phyloP scores from a whole-genome alignment of 768 basidiomycete genomes.

The Mycena haematopus region DNA sequence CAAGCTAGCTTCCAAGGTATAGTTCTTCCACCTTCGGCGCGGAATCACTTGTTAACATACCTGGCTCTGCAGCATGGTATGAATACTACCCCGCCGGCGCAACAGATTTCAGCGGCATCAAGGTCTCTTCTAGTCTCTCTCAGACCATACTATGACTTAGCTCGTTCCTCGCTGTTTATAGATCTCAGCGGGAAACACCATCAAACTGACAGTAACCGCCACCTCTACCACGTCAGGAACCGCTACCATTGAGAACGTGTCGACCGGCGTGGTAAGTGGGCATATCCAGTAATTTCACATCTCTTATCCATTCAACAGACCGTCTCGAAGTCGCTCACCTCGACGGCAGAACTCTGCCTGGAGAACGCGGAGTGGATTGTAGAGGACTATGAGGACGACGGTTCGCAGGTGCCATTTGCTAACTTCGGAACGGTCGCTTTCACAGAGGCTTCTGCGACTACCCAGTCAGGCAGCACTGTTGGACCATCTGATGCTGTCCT shows the following conservation, averaged over 20 bases:
- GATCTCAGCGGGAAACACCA: slow-evolving; percentile 27
- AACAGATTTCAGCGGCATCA: slow-evolving; percentile 41
- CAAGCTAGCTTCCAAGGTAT: slow-evolving; percentile 38
- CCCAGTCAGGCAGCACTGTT: slow-evolving; percentile 32
- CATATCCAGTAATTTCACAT: neutral
- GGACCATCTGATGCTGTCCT: slow-evolving; percentile 37
- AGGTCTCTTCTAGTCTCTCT: too few relatives aligned
- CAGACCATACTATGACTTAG: too few relatives aligned
- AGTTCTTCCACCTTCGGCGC: neutral
- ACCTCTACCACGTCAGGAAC: slow-evolving; percentile 34
- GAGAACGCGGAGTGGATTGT: slow-evolving; percentile 47
- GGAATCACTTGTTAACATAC: neutral
- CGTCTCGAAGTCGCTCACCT: slow-evolving; percentile 39
- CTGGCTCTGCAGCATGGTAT: slow-evolving; percentile 33
- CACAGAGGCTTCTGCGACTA: slow-evolving; percentile 38
- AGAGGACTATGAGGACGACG: slow-evolving; percentile 40
- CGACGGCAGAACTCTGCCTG: slow-evolving; percentile 24
- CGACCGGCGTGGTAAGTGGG: slow-evolving; percentile 28
- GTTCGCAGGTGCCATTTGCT: slow-evolving; percentile 42
- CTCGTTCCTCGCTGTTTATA: too few relatives aligned
- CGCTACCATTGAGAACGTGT: slow-evolving; percentile 36
- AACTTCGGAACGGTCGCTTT: slow-evolving; percentile 47
- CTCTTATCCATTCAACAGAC: slow-evolving; percentile 10
- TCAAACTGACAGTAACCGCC: slow-evolving; percentile 39
- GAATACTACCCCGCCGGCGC: slow-evolving; percentile 43